Evolutionary conservation across 164 flowering plant species (phyloP).

Genomic region (Aristolochia californica): DNA sequence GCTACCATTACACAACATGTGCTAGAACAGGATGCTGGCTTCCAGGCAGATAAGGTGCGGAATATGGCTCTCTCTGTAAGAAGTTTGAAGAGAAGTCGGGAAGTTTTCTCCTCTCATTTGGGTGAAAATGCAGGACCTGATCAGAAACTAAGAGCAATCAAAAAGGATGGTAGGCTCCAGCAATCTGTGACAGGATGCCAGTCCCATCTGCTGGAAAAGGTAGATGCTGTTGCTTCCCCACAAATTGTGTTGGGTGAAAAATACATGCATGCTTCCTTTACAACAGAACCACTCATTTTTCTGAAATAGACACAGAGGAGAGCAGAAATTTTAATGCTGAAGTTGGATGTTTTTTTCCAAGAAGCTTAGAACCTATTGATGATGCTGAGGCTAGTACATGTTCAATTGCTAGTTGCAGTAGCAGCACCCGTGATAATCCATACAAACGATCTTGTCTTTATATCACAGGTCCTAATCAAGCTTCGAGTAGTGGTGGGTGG

Average conservation of each 20-base stretch:
- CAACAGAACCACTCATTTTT: slow-evolving; percentile 23
- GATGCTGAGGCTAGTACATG: slow-evolving; percentile 38
- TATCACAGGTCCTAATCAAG: slow-evolving; percentile 21
- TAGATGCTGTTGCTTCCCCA: slow-evolving; percentile 50
- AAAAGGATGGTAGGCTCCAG: slow-evolving; percentile 23
- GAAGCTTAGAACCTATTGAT: slow-evolving; percentile 25
- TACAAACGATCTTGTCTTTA: slow-evolving; percentile 16
- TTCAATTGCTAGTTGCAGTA: slow-evolving; percentile 87
- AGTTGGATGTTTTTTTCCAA: slow-evolving; percentile 22
- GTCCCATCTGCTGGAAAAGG: slow-evolving; percentile 30
- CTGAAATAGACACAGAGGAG: slow-evolving; percentile 32
- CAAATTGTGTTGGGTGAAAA: slow-evolving; percentile 36
- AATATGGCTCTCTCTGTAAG: slow-evolving; percentile 10
- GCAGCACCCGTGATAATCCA: slow-evolving; percentile 18
- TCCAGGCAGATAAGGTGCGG: slow-evolving; percentile 3
- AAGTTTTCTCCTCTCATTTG: slow-evolving; percentile 16
- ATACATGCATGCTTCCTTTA: slow-evolving; percentile 36
- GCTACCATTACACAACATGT: too few relatives aligned
- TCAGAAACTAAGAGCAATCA: slow-evolving; percentile 27
- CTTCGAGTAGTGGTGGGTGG: slow-evolving; percentile 24
- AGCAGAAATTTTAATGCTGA: slow-evolving; percentile 25
- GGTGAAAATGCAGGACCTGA: slow-evolving; percentile 17
- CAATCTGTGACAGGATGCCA: slow-evolving; percentile 11
- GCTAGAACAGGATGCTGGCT: slow-evolving; percentile 5
- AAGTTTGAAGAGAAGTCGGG: slow-evolving; percentile 30